Base-by-base conservation (phyloP, 2,329 filamentous ascomycete genomes). In the Hymenoscyphus scutula region DNA sequence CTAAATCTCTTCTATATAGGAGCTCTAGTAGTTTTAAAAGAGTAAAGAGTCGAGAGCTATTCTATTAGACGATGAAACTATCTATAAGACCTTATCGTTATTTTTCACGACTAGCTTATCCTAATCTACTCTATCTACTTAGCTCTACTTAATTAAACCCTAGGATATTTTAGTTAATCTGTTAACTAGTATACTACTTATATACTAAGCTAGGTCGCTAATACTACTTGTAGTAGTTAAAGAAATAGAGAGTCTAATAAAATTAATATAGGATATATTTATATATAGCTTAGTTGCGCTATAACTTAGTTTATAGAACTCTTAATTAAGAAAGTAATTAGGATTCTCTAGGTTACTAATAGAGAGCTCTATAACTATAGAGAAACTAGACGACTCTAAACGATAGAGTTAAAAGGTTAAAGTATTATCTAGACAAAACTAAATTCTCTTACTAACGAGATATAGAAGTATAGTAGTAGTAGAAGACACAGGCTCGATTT, bases 241-340 rank as follows among this genome's bases (percentile, higher is more conserved):
- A 1, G 83, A 81, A 56, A 89, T 80, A 23, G 88, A 86, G 67
- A 89, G 72, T 68, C 79, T 78, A 64, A 91, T 83, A 75, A 92
- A 92, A 77, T 92, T 89, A 63, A 92, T 90, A 72, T 89, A 88
- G 64, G 81, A 85, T 68, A 92, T 86, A 68, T 90, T 90, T 69
- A 83, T 85, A 71, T 84, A 90, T 5, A 89, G 75, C 74, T 89
- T 80, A 23, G 74, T 70, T 37, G 74, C 70, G 74, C 89, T 89
- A 75, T 82, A 88, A 13, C 86, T 88, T 69, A 89, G 86, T 74
- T 90, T 88, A 76, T 81, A 85, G 71, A 90, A 90, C 38, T 81
- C 83, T 87, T 87, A 90, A 64, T 79, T 76, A 48, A 83, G 75
- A 41, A 81, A 76, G 72, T 86, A 85, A 74, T 89, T 90, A 1